Base-by-base conservation (phyloP, 1,139 yeast genomes). In the Saccharomyces hybrid region DNA sequence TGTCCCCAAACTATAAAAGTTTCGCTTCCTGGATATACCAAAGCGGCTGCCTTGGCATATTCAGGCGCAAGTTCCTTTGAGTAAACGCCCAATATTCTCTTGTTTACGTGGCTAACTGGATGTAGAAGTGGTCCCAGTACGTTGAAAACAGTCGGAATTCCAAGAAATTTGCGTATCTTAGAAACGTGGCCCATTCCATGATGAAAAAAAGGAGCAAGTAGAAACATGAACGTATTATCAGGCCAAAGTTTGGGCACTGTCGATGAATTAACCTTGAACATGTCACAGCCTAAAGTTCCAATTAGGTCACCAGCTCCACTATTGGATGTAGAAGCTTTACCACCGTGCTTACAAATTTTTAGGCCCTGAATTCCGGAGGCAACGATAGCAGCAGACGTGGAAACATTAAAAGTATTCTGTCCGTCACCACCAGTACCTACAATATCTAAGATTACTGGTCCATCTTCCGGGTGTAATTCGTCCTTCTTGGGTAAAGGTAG, bases 391-490 rank as follows among this genome's bases (percentile, higher is more conserved):
- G 97, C 78, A 1, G 97, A 88, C 0, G 99, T 93, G 7, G 96
- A 87, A 1, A 93, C 99, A 66, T 93, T 93, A 73, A 93, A 93
- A 0, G 99, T 93, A 68, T 93, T 86, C 68, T 93, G 97, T 3
- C 97, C 97, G 67, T 93, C 99, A 5, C 99, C 99, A 30, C 99
- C 99, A 0, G 99, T 93, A 1, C 99, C 99, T 6, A 93, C 99
- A 46, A 93, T 88, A 70, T 93, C 99, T 16, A 88, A 78, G 62
- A 82, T 86, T 4, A 83, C 78, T 8, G 44, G 44, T 8, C 65
- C 64, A 3, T 51, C 48, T 11, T 52, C 34, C 5, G 56, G 48
- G 25, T 27, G 16, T 31, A 47, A 23, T 26, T 4, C 31, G 11
- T 46, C 52, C 23, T 54, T 51, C 27, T 38, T 42, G 28, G 14